These are phyloP conservation scores for Grosmannia penicillata DNA, from an alignment of 2,329 filamentous ascomycete species.

Conservation along the genomic window DNA sequence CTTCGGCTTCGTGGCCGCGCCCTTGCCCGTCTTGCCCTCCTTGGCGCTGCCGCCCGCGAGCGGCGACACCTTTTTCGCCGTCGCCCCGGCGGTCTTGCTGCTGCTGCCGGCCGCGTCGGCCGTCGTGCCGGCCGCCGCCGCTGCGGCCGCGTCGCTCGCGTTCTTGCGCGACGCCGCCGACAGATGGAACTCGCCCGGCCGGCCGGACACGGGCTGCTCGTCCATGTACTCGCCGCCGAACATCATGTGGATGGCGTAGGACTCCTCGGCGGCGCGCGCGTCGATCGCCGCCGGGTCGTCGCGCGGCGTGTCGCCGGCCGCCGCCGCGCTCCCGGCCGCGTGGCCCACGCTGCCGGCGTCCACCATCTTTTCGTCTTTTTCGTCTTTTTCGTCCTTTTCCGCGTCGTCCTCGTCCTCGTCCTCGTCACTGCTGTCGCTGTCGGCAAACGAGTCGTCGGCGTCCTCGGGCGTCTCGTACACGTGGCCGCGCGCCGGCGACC, in stretches of 20 bases:
- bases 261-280: conserved; percentile 37
- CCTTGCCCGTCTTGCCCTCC: conserved; percentile 29
- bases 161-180: conserved; percentile 38
- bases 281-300: conserved; percentile 24
- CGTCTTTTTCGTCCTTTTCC: background rate
- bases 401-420: conserved; percentile 3
- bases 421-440: background rate
- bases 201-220: conserved; percentile 52
- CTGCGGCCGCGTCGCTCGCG: conserved; percentile 2
- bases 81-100: background rate
- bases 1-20: conserved; percentile 25
- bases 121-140: background rate
- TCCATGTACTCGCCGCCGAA: conserved; percentile 52
- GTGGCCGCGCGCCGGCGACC: conserved; percentile 39
- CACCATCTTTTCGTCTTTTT: conserved; percentile 5
- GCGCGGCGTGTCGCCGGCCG: no score
- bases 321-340: no score
- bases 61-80: conserved; percentile 1
- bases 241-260: conserved; percentile 39
- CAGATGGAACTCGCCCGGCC: conserved; percentile 50
- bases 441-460: background rate
- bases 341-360: conserved; percentile 12
- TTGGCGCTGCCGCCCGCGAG: conserved; percentile 19
- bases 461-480: conserved; percentile 28
- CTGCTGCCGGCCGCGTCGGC: background rate